Evolutionary conservation across 305 asterid species (phyloP).

Genomic region (Fraxinus albicans): DNA sequence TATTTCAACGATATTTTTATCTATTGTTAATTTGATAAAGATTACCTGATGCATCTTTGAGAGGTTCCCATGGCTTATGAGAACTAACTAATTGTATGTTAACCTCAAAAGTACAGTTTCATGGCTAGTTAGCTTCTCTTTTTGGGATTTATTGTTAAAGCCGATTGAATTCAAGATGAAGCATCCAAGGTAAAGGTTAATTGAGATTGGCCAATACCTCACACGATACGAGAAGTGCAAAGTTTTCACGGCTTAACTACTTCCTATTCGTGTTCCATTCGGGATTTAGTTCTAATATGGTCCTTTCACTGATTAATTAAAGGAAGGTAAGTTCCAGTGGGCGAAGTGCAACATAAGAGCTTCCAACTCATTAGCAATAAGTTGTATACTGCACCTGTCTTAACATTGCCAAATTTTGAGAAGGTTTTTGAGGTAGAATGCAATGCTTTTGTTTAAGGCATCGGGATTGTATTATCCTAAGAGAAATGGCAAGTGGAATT

Average conservation of each 20-base stretch:
- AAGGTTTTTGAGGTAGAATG: not conserved
- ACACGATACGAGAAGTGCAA: not conserved
- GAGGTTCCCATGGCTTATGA: too few relatives aligned
- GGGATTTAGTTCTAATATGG: not conserved
- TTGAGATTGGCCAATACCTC: not conserved
- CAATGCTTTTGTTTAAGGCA: not conserved
- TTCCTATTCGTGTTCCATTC: not conserved
- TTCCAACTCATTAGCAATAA: not conserved
- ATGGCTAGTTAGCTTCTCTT: not conserved
- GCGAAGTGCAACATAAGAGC: not conserved
- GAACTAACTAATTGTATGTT: not conserved
- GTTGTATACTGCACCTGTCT: not conserved
- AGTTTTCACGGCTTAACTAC: not conserved
- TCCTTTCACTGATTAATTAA: not conserved
- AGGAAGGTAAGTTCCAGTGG: not conserved
- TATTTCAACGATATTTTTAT: too few relatives aligned
- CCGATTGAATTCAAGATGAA: not conserved
- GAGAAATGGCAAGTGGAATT: not conserved
- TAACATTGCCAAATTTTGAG: not conserved
- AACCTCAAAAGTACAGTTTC: not conserved
- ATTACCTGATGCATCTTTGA: too few relatives aligned
- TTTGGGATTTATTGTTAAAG: not conserved
- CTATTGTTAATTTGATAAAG: too few relatives aligned
- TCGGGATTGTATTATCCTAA: not conserved
- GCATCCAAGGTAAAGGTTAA: not conserved